phyloP scores from a whole-genome alignment of 1,139 yeast species.

The Suhomyces yuchorum region DNA sequence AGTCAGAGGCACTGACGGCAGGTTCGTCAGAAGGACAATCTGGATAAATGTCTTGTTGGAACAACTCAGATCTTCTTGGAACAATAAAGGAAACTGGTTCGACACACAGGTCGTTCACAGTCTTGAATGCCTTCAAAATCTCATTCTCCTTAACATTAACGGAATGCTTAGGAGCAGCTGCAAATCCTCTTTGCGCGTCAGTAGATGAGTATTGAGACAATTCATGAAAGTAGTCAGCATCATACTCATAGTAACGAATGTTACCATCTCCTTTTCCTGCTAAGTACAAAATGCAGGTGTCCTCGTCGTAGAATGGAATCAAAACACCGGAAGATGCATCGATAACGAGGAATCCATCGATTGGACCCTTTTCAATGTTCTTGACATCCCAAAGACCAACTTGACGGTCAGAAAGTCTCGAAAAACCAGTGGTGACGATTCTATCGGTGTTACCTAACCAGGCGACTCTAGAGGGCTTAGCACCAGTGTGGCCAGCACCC shows the following conservation, averaged over 20 bases:
- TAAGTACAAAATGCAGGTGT: conserved; percentile 75
- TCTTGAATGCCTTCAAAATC: conserved; percentile 76
- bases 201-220: conserved; percentile 84
- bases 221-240: conserved; percentile 76
- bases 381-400: conserved; percentile 89
- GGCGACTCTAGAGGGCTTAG: conserved; percentile 81
- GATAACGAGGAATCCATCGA: conserved; percentile 81
- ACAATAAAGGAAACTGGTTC: conserved; percentile 92
- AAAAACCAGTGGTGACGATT: conserved; percentile 93
- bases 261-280: conserved; percentile 99
- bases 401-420: conserved; percentile 90
- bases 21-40: conserved; percentile 82
- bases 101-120: conserved; percentile 76
- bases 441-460: conserved; percentile 91
- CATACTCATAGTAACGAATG: conserved; percentile 87
- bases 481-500: conserved; percentile 91
- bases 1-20: conserved; percentile 77
- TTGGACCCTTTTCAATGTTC: conserved; percentile 75
- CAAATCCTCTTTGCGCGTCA: conserved; percentile 96
- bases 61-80: conserved; percentile 90
- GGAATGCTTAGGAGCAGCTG: conserved; percentile 79
- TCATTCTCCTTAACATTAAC: conserved; percentile 84
- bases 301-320: conserved; percentile 86
- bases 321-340: conserved; percentile 93
- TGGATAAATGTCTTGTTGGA: conserved; percentile 91